Evolutionary conservation across 176 grass and related monocot genomes (phyloP).

Genomic region (Musa itinerans): DNA sequence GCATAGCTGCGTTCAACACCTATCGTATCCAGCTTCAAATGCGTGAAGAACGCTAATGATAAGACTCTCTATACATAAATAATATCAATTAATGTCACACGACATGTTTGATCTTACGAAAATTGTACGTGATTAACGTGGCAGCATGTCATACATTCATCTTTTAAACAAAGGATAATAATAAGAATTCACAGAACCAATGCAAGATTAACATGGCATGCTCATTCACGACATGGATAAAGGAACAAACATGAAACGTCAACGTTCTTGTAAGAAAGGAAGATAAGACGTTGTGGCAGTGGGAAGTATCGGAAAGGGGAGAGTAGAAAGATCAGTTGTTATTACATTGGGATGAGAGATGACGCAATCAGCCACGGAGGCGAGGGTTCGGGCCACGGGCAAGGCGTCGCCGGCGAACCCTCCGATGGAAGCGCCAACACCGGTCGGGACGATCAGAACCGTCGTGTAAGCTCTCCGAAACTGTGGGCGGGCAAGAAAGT

Average conservation of each 20-base stretch:
- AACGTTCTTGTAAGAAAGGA: background rate
- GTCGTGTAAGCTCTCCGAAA: slow-evolving; percentile 74
- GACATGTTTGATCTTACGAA: no score
- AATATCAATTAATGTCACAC: background rate
- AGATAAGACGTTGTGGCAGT: background rate
- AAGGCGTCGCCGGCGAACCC: slow-evolving; percentile 87
- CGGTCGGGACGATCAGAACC: slow-evolving; percentile 80
- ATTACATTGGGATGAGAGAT: slow-evolving; percentile 90
- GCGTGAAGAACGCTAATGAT: background rate
- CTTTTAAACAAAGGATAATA: no score
- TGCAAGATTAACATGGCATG: no score
- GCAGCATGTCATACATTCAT: no score
- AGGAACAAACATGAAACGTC: no score
- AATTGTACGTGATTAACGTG: no score
- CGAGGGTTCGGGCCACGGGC: slow-evolving; percentile 57
- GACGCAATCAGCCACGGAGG: slow-evolving; percentile 60
- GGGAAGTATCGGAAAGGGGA: background rate
- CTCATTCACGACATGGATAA: no score
- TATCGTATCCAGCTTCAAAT: slow-evolving; percentile 1
- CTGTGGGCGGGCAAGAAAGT: background rate
- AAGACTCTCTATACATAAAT: background rate
- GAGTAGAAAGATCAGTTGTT: background rate
- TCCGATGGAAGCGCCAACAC: slow-evolving; percentile 63
- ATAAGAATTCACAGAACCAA: no score
- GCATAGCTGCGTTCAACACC: slow-evolving; percentile 90